Base-by-base conservation (phyloP, 164 flowering plant genomes). In the Piper betle region DNA sequence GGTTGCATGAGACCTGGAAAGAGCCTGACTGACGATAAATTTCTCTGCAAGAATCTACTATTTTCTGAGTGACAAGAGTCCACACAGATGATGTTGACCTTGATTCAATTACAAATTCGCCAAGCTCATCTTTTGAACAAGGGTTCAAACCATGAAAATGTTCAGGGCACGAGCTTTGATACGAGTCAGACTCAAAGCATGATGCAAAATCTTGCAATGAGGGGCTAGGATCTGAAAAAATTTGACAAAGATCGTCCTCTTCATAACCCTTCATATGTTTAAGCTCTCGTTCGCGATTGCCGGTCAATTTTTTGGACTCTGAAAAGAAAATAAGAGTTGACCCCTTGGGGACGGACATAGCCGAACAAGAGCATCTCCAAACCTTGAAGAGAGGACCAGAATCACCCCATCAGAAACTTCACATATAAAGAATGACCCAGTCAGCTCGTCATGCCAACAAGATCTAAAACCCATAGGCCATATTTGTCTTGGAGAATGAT, bases 361-460 rank as follows among this genome's bases (percentile, higher is more conserved):
- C 58, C n/a, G 83, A 76, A 80, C 99, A 93, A 18, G 99, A 73
- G 69, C 65, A 75, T 74, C 99, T 82, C 60, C 69, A 71, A 46
- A 90, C 85, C 77, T 64, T 82, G 70, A 90, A 93, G 60, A 81
- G 39, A 53, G 97, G 99, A 62, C 97, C 97, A 73, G 73, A 19
- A 64, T 75, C 82, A 74, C 99, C 63, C 96, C 97, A 69, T 93
- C 96, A 20, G 66, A 63, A 41, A 90, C 87, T 55, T 86, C 82
- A 68, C 85, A 86, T 2, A 69, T 66, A 68, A 93, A 88, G 68
- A 93, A 63, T 39, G 99, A 93, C 42, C 97, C 96, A 3, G 96
- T 88, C 57, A 85, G 62, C 72, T 72, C 86, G 65, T 93, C 99
- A 73, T 93, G 99, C 96, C 96, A 93, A 78, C 84, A 73, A 54